Evolutionary conservation across 495 filamentous ascomycete species (phyloP).

Genomic region (Ramalina intermedia): DNA sequence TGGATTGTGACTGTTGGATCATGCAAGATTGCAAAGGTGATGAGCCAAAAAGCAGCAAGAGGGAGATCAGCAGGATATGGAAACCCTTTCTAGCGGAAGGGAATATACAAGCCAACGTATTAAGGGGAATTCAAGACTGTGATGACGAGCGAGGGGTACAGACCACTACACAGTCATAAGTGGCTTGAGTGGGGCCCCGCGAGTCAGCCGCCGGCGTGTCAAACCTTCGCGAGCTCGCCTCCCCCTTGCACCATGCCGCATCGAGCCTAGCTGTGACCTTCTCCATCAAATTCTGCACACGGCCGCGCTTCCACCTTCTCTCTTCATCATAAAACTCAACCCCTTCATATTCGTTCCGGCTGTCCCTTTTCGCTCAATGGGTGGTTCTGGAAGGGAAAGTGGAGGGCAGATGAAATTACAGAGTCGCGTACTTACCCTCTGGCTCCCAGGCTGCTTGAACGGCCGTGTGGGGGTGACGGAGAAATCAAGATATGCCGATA

Average conservation of each 20-base stretch:
- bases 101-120: neutral
- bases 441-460: neutral
- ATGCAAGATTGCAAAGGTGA: no score
- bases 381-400: slow-evolving; percentile 11
- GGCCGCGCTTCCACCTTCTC: slow-evolving; percentile 23
- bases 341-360: slow-evolving; percentile 78
- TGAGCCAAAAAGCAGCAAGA: no score
- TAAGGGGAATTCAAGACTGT: no score
- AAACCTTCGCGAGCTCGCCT: no score
- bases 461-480: neutral
- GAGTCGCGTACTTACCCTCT: slow-evolving; percentile 6
- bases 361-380: slow-evolving; percentile 28
- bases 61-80: neutral
- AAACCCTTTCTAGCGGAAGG: neutral
- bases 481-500: neutral
- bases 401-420: slow-evolving; percentile 5
- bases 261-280: no score
- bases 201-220: no score
- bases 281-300: neutral
- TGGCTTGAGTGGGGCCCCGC: neutral
- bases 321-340: slow-evolving; percentile 45
- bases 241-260: no score
- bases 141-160: no score
- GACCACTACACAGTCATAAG: neutral
- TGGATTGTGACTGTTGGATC: neutral